Evolutionary conservation across 2,329 filamentous ascomycete species (phyloP).

Genomic region (Colletotrichum zoysiae): DNA sequence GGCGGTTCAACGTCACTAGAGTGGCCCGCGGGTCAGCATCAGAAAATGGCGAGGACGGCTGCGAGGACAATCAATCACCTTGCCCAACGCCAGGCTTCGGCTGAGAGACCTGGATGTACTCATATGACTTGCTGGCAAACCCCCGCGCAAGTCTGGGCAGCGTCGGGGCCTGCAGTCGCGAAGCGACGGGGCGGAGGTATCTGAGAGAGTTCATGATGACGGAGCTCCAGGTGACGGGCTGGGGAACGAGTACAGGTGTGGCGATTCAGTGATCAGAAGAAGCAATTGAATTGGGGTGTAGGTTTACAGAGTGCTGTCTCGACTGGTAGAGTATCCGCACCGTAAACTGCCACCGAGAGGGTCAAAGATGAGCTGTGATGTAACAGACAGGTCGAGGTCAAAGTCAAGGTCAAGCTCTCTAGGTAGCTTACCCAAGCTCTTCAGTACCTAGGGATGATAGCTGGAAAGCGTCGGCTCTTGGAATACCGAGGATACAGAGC

Average conservation of each 20-base stretch:
- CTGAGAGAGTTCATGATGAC: slow-evolving; percentile 66
- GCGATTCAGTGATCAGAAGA: slow-evolving; percentile 1
- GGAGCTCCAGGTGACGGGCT: slow-evolving; percentile 14
- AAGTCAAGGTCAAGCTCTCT: slow-evolving; percentile 31
- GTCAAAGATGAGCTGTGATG: slow-evolving; percentile 16
- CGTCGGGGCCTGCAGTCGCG: slow-evolving; percentile 68
- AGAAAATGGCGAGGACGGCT: slow-evolving; percentile 30
- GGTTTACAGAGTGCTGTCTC: neutral
- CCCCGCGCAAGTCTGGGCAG: slow-evolving; percentile 69
- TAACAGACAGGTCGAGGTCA: slow-evolving; percentile 16
- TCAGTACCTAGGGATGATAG: slow-evolving; percentile 15
- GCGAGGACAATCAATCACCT: slow-evolving; percentile 72
- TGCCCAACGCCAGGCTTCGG: slow-evolving; percentile 92
- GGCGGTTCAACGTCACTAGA: slow-evolving; percentile 90
- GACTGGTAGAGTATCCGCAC: slow-evolving; percentile 15
- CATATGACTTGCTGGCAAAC: slow-evolving; percentile 71
- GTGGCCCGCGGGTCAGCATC: slow-evolving; percentile 26
- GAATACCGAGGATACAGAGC: slow-evolving; percentile 46
- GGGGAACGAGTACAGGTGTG: neutral
- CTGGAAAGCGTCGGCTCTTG: slow-evolving; percentile 50
- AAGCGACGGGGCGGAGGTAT: slow-evolving; percentile 71
- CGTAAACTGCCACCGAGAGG: neutral
- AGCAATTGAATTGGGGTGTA: neutral
- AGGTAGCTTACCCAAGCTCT: slow-evolving; percentile 28
- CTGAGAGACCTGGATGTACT: slow-evolving; percentile 84